Evolutionary conservation across 2,329 filamentous ascomycete genomes (phyloP).

Genomic region (Monosporascus sp.): DNA sequence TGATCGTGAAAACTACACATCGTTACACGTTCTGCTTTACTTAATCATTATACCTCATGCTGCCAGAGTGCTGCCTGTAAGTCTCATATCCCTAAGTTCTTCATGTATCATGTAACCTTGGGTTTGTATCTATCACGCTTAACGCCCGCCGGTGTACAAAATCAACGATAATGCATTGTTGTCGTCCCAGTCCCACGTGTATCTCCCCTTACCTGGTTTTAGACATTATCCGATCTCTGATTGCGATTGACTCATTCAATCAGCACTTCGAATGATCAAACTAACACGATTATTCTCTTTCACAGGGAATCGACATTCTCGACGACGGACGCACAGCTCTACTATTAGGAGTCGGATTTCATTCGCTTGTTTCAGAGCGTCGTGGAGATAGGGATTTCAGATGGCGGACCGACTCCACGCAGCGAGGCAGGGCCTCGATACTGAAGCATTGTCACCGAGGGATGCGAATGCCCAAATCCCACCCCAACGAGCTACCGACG

Average conservation of each 20-base stretch:
- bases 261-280: background rate
- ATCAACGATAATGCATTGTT: background rate
- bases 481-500: constrained; percentile 28
- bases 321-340: constrained; percentile 2
- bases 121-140: no score
- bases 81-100: background rate
- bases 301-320: background rate
- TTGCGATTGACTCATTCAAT: background rate
- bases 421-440: constrained; percentile 45
- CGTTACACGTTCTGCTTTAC: background rate
- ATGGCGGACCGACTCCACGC: constrained; percentile 45
- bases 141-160: background rate
- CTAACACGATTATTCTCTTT: background rate
- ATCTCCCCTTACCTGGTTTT: background rate
- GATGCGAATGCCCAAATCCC: constrained; percentile 55
- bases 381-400: constrained; percentile 8
- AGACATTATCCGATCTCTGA: background rate
- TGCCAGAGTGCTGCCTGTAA: background rate
- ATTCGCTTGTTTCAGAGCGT: constrained; percentile 6
- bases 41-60: background rate
- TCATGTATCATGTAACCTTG: no score
- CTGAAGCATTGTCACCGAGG: constrained; percentile 60
- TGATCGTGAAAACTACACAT: no score
- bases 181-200: background rate
- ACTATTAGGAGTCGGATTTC: constrained; percentile 4